These are phyloP conservation scores for Suillus americanus DNA, from an alignment of 768 basidiomycete species.

Conservation along the genomic window DNA sequence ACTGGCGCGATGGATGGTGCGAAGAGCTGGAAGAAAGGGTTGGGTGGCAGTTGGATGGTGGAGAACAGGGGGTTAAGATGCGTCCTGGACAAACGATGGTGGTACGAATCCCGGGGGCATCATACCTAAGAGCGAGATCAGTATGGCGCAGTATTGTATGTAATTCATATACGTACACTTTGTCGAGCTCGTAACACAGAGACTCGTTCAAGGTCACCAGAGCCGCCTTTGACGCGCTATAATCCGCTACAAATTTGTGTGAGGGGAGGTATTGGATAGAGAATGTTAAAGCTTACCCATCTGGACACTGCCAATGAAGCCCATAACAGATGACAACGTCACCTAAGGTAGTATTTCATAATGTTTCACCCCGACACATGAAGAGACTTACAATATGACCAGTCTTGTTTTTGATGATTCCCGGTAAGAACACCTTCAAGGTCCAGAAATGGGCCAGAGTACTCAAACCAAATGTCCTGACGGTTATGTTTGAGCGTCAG, in stretches of 20 bases:
- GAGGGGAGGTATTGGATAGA: slow-evolving; percentile 1
- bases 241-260: slow-evolving; percentile 60
- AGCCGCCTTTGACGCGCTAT: slow-evolving; percentile 93
- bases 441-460: slow-evolving; percentile 89
- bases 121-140: slow-evolving; percentile 47
- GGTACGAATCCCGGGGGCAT: slow-evolving; percentile 77
- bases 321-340: slow-evolving; percentile 74
- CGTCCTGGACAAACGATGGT: slow-evolving; percentile 84
- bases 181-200: slow-evolving; percentile 85
- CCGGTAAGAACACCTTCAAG: slow-evolving; percentile 89
- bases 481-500: not conserved
- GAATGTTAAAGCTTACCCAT: slow-evolving; percentile 54
- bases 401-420: slow-evolving; percentile 69
- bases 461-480: slow-evolving; percentile 88
- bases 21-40: slow-evolving; percentile 64
- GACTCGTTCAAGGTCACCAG: slow-evolving; percentile 77
- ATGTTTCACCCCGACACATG: slow-evolving; percentile 2
- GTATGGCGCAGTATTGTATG: slow-evolving; percentile 3
- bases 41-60: slow-evolving; percentile 47
- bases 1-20: slow-evolving; percentile 74
- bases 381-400: slow-evolving; percentile 79
- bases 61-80: slow-evolving; percentile 80
- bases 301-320: slow-evolving; percentile 68
- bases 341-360: slow-evolving; percentile 45
- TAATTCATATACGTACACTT: slow-evolving; percentile 46